Evolutionary conservation across 2,329 filamentous ascomycete genomes (phyloP).

Genomic region (Sordariomycetes sp.): DNA sequence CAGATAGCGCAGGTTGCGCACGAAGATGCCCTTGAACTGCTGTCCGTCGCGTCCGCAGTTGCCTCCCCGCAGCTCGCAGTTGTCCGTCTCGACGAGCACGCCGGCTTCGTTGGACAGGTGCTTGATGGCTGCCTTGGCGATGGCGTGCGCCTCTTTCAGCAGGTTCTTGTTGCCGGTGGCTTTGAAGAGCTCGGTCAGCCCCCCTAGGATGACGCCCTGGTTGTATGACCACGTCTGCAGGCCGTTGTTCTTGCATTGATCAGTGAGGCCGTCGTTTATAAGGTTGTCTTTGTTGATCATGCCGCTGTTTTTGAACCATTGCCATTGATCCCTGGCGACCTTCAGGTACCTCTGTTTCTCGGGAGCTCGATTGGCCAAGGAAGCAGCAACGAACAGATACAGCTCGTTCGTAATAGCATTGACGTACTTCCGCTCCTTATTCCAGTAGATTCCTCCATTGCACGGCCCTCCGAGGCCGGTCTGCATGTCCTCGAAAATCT

Average conservation of each 20-base stretch:
- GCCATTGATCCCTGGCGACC: slow-evolving; percentile 41
- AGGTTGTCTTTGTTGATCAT: slow-evolving; percentile 41
- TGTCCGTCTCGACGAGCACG: slow-evolving; percentile 31
- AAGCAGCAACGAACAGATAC: not conserved
- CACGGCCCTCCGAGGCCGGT: slow-evolving; percentile 30
- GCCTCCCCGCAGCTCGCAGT: slow-evolving; percentile 21
- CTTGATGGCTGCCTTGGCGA: slow-evolving; percentile 44
- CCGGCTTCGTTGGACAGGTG: slow-evolving; percentile 32
- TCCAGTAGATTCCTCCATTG: slow-evolving; percentile 50
- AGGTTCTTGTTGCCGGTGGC: slow-evolving; percentile 45
- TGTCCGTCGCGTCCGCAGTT: slow-evolving; percentile 39
- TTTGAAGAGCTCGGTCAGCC: slow-evolving; percentile 36
- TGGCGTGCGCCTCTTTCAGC: slow-evolving; percentile 29
- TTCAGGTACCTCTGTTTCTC: slow-evolving; percentile 30
- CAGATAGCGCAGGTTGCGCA: slow-evolving; percentile 48
- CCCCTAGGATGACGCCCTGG: slow-evolving; percentile 48
- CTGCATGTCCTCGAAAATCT: slow-evolving; percentile 47
- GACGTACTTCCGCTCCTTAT: slow-evolving; percentile 39
- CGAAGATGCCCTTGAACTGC: slow-evolving; percentile 67
- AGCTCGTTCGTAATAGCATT: slow-evolving; percentile 40
- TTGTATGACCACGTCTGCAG: slow-evolving; percentile 46
- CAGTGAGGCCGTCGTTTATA: slow-evolving; percentile 42
- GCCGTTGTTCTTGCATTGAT: slow-evolving; percentile 40
- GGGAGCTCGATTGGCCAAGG: slow-evolving; percentile 27
- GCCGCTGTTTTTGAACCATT: slow-evolving; percentile 40